These are phyloP conservation scores for Ceratorhiza oryzae-sativae DNA, from an alignment of 1,284 basidiomycete genomes.

Conservation along the genomic window DNA sequence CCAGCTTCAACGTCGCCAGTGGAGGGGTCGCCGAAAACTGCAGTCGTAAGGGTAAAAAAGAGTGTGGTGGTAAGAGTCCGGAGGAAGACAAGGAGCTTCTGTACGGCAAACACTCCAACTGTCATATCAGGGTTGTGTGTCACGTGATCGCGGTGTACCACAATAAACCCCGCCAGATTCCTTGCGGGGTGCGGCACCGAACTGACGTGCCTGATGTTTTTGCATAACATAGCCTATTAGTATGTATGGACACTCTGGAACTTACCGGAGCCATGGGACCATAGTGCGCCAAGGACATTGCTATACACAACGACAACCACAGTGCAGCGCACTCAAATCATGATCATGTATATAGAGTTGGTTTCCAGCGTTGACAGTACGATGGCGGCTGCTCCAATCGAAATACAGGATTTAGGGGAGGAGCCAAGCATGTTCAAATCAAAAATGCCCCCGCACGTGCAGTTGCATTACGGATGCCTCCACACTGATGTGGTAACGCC, in stretches of 20 bases:
- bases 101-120: slow-evolving; percentile 19
- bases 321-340: too few relatives aligned
- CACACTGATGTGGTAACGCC: slow-evolving; percentile 5
- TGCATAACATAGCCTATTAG: too few relatives aligned
- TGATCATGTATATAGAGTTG: too few relatives aligned
- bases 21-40: slow-evolving; percentile 5
- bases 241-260: too few relatives aligned
- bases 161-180: slow-evolving; percentile 5
- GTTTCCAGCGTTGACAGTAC: too few relatives aligned
- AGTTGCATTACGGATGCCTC: background rate
- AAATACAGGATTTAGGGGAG: slow-evolving; percentile 11
- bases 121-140: slow-evolving; percentile 1
- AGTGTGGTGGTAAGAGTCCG: slow-evolving; percentile 23
- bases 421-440: slow-evolving; percentile 12
- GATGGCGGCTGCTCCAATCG: too few relatives aligned
- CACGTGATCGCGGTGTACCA: slow-evolving; percentile 15
- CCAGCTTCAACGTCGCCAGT: slow-evolving; percentile 28
- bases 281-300: too few relatives aligned
- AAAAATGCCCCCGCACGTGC: background rate
- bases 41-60: slow-evolving; percentile 32
- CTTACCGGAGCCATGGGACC: too few relatives aligned
- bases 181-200: background rate
- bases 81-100: background rate
- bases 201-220: too few relatives aligned
- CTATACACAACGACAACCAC: too few relatives aligned